These are phyloP conservation scores for Trichoderma simmonsii DNA, from an alignment of 2,329 filamentous ascomycete species.

Conservation along the genomic window DNA sequence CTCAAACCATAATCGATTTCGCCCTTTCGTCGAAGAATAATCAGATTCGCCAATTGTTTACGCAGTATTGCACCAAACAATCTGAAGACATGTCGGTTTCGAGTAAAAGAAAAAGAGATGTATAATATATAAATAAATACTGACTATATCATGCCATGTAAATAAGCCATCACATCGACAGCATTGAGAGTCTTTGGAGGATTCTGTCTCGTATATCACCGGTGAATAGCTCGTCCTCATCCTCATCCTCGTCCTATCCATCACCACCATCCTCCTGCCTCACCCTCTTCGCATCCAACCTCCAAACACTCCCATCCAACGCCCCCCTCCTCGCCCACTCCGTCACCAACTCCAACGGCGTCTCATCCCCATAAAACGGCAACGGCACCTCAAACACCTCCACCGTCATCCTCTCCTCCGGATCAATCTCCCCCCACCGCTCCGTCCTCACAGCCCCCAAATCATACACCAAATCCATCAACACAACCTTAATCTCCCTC, in stretches of 20 bases:
- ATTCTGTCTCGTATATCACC: neutral
- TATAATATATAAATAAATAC: neutral
- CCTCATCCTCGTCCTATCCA: neutral
- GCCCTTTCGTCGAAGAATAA: neutral
- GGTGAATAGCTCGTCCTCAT: neutral
- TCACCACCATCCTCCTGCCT: neutral
- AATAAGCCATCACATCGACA: neutral
- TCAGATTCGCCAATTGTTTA: neutral
- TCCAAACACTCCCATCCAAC: slow-evolving; percentile 40
- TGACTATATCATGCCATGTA: neutral
- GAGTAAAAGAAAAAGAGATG: neutral
- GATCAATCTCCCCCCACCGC: slow-evolving; percentile 36
- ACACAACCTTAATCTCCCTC: slow-evolving; percentile 31
- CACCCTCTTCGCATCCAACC: slow-evolving; percentile 29
- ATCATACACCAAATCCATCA: slow-evolving; percentile 31
- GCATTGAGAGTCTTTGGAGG: neutral
- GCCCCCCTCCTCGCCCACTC: slow-evolving; percentile 40
- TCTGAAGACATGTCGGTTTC: neutral
- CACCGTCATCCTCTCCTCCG: slow-evolving; percentile 37
- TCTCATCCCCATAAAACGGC: slow-evolving; percentile 39
- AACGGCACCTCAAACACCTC: slow-evolving; percentile 39
- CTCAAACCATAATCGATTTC: neutral
- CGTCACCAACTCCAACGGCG: slow-evolving; percentile 31
- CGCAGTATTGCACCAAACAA: neutral
- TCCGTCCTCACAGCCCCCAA: slow-evolving; percentile 27